phyloP scores from a whole-genome alignment of 345 rosid species.

The Populus pruinosa region DNA sequence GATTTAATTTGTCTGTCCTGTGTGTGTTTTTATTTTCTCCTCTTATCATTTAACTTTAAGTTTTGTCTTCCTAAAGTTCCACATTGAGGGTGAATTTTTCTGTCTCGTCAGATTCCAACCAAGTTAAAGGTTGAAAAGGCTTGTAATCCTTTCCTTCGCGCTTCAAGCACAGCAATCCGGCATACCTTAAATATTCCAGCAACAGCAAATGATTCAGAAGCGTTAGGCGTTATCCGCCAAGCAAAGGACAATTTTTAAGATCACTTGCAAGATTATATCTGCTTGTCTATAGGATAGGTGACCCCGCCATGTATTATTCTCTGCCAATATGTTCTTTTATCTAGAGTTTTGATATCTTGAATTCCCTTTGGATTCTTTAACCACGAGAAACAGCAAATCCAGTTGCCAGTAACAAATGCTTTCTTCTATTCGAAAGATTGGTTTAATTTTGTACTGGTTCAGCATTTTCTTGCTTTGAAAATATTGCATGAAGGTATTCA shows the following conservation, averaged over 20 bases:
- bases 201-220: slow-evolving; percentile 66
- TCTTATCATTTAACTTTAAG: not conserved
- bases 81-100: not conserved
- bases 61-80: not conserved
- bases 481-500: not conserved
- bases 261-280: not conserved
- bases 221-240: slow-evolving; percentile 53
- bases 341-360: not conserved
- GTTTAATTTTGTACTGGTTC: not conserved
- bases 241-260: slow-evolving; percentile 77
- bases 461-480: not conserved
- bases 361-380: not conserved
- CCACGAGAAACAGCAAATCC: not conserved
- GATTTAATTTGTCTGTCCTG: not conserved
- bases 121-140: slow-evolving; percentile 73
- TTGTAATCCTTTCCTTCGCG: slow-evolving; percentile 90
- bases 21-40: not conserved
- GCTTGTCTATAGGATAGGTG: slow-evolving; percentile 43
- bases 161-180: slow-evolving; percentile 64
- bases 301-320: not conserved
- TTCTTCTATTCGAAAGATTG: not conserved
- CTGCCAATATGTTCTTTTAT: not conserved
- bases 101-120: slow-evolving; percentile 64
- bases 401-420: not conserved
- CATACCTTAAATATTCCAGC: slow-evolving; percentile 52